phyloP scores from a whole-genome alignment of 1,139 yeast species.

The Saccharomycopsis crataegensis region DNA sequence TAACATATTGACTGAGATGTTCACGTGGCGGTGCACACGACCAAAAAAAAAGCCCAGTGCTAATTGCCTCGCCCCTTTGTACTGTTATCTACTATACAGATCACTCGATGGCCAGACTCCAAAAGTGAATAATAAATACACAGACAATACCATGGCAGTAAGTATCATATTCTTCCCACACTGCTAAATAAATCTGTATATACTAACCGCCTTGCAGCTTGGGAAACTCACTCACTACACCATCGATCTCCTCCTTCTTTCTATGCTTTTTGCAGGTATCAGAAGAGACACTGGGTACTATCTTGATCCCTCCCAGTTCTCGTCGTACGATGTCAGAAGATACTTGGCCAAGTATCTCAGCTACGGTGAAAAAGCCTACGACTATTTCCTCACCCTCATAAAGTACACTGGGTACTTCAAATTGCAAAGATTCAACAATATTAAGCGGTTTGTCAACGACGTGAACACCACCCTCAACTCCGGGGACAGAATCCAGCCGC shows the following conservation, averaged over 20 bases:
- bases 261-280: constrained; percentile 59
- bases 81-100: too few relatives aligned
- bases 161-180: neutral
- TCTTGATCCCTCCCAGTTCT: constrained; percentile 33
- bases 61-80: too few relatives aligned
- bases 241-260: constrained; percentile 50
- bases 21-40: too few relatives aligned
- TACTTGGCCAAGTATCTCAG: constrained; percentile 47
- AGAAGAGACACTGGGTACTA: constrained; percentile 58
- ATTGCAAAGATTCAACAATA: constrained; percentile 17
- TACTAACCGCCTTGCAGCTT: constrained; percentile 20
- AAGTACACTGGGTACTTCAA: constrained; percentile 23
- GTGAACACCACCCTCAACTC: constrained; percentile 16
- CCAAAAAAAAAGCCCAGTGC: too few relatives aligned
- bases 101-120: too few relatives aligned
- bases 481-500: constrained; percentile 12
- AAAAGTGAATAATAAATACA: neutral
- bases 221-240: constrained; percentile 51
- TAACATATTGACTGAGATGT: too few relatives aligned
- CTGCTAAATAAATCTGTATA: neutral
- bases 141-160: neutral
- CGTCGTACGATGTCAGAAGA: constrained; percentile 46
- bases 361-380: constrained; percentile 49
- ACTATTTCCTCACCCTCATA: constrained; percentile 28
- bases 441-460: constrained; percentile 17